phyloP scores from a whole-genome alignment of 2,329 filamentous ascomycete genomes.

The Phaeosphaeria sp. region DNA sequence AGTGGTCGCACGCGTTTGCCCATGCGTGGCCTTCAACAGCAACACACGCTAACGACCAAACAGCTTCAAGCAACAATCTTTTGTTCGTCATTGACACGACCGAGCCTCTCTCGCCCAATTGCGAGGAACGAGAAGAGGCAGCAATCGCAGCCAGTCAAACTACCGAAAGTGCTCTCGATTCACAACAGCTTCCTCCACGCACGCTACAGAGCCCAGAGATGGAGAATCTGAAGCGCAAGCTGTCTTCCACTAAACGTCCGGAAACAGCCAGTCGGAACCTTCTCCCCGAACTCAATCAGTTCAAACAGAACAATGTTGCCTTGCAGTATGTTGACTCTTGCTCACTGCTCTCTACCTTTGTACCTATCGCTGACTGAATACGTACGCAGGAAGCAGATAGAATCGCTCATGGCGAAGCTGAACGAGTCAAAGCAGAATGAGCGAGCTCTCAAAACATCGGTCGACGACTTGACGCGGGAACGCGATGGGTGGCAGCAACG shows the following conservation, averaged over 20 bases:
- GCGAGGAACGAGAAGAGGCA: constrained; percentile 23
- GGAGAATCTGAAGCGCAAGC: constrained; percentile 48
- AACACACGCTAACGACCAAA: constrained; percentile 18
- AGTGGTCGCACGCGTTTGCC: constrained; percentile 1
- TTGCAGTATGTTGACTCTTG: constrained; percentile 17
- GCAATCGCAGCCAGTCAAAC: constrained; percentile 29
- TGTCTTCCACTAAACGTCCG: constrained; percentile 41
- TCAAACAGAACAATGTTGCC: constrained; percentile 45
- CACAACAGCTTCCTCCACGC: constrained; percentile 32
- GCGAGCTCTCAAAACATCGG: constrained; percentile 33
- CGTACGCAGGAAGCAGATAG: constrained; percentile 35
- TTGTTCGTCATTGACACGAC: constrained; percentile 34
- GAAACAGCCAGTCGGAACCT: constrained; percentile 44
- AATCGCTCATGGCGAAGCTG: constrained; percentile 50
- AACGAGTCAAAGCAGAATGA: constrained; percentile 48
- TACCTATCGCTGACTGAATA: not conserved
- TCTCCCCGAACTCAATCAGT: constrained; percentile 47
- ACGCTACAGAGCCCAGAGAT: constrained; percentile 39
- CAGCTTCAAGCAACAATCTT: constrained; percentile 39
- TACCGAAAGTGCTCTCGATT: constrained; percentile 31
- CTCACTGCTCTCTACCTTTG: not conserved
- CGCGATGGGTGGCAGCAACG: constrained; percentile 34
- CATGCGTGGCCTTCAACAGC: constrained; percentile 14
- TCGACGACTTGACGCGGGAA: constrained; percentile 43
- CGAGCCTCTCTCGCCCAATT: constrained; percentile 28